These are phyloP conservation scores for Suillus brevipes DNA, from an alignment of 768 basidiomycete genomes.

Conservation along the genomic window DNA sequence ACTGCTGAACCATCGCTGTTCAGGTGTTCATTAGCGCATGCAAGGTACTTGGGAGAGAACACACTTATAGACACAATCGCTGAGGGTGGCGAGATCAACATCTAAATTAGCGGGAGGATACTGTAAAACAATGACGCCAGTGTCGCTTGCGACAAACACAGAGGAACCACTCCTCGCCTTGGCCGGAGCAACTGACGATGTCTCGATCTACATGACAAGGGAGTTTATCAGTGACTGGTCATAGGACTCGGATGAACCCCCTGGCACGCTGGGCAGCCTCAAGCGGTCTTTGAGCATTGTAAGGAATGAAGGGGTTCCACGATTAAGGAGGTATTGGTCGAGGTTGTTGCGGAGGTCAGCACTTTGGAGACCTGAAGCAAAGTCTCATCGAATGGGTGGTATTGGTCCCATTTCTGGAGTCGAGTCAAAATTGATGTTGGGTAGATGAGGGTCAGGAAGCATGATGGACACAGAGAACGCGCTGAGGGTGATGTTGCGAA, in stretches of 20 bases:
- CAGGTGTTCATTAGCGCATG: background rate
- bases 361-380: constrained; percentile 76
- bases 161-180: constrained; percentile 83
- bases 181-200: constrained; percentile 85
- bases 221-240: constrained; percentile 91
- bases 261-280: constrained; percentile 46
- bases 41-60: constrained; percentile 20
- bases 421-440: constrained; percentile 68
- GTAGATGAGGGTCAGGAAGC: constrained; percentile 82
- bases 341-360: constrained; percentile 78
- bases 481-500: constrained; percentile 94
- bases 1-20: constrained; percentile 50
- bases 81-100: constrained; percentile 75
- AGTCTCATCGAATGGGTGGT: constrained; percentile 90
- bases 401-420: constrained; percentile 91
- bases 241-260: constrained; percentile 61
- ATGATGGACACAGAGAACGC: constrained; percentile 84
- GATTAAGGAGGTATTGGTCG: constrained; percentile 82
- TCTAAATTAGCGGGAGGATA: constrained; percentile 84
- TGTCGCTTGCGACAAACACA: constrained; percentile 78
- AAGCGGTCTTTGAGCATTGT: constrained; percentile 80
- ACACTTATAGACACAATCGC: constrained; percentile 81
- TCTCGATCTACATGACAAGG: constrained; percentile 94
- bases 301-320: constrained; percentile 70
- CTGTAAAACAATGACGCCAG: constrained; percentile 81